Base-by-base conservation (phyloP, 345 rosid genomes). In the Limnanthes douglasii region DNA sequence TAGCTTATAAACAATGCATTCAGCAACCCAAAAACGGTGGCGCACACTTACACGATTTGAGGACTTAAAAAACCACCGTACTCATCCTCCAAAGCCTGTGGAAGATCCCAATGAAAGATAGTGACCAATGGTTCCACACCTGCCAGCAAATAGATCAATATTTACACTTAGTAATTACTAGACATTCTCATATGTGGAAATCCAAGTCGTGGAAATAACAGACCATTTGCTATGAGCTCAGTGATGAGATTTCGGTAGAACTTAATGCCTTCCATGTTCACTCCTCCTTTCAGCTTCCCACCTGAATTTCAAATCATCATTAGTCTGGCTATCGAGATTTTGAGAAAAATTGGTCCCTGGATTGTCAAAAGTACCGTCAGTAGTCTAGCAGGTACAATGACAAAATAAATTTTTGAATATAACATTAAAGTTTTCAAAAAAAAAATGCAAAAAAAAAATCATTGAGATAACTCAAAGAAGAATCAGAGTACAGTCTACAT, bases 181-280 rank as follows among this genome's bases (percentile, higher is more conserved):
- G n/a, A n/a, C n/a, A n/a, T n/a, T n/a, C n/a, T n/a, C n/a, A n/a
- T n/a, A n/a, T n/a, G n/a, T n/a, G n/a, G n/a, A n/a, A n/a, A n/a
- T n/a, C n/a, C n/a, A n/a, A n/a, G n/a, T n/a, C n/a, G n/a, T n/a
- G n/a, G n/a, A n/a, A n/a, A n/a, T n/a, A n/a, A n/a, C n/a, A n/a
- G 29, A 57, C 51, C 59, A 11, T 70, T 50, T 27, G 50, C 51
- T 3, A 70, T 50, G 40, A 70, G 73, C 42, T 64, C 70, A 23
- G 65, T 51, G 42, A 70, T 70, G 31, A 70, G 73, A 21, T 66
- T 54, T 36, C 54, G 66, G 65, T 70, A 62, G 35, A 59, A 57
- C 30, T 44, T 46, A 20, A 66, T 48, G 15, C 73, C 78, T 42
- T 35, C 26, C 29, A 32, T 29, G 53, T 58, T 70, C 22, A 70